Percentiles rank a stretch among this genome's conserved stretches.
Conservation (phyloP, 768 basidiomycete genomes). For the Sutorius australiensis region DNA sequence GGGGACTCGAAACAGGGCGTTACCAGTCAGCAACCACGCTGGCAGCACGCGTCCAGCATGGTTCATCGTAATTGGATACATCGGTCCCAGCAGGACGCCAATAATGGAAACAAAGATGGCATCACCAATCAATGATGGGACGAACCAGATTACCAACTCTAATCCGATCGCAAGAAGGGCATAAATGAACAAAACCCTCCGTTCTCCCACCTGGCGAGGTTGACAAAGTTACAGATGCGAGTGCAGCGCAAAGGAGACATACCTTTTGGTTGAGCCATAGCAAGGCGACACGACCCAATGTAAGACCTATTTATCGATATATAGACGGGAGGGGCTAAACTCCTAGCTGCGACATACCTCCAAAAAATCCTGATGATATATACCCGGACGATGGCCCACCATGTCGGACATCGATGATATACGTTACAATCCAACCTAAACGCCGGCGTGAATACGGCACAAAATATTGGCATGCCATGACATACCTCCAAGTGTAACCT, state of each 20-base stretch:
- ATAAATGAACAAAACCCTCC: conserved; percentile 50
- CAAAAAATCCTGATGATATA: conserved; percentile 55
- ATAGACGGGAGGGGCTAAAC: background rate
- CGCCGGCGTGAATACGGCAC: background rate
- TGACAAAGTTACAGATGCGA: background rate
- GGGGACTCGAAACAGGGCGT: background rate
- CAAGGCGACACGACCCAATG: conserved; percentile 50
- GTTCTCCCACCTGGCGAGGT: conserved; percentile 46
- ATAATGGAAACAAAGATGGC: conserved; percentile 55
- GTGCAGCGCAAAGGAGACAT: background rate
- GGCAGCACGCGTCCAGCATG: conserved; percentile 45
- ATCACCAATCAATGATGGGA: conserved; percentile 48
- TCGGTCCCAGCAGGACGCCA: conserved; percentile 51
- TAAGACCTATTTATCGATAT: conserved; percentile 42
- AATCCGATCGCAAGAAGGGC: conserved; percentile 50
- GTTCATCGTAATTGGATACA: conserved; percentile 63
- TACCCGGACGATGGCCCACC: conserved; percentile 46
- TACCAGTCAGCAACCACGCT: conserved; percentile 57
- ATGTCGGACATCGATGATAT: conserved; percentile 39
- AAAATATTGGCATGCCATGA: background rate
- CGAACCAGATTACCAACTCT: conserved; percentile 56
- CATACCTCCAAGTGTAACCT: conserved; percentile 47
- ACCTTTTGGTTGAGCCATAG: conserved; percentile 56
- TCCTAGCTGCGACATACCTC: conserved; percentile 35
- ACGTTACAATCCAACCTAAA: conserved; percentile 71